phyloP scores from a whole-genome alignment of 1,139 yeast genomes.

The Lodderomyces theae region DNA sequence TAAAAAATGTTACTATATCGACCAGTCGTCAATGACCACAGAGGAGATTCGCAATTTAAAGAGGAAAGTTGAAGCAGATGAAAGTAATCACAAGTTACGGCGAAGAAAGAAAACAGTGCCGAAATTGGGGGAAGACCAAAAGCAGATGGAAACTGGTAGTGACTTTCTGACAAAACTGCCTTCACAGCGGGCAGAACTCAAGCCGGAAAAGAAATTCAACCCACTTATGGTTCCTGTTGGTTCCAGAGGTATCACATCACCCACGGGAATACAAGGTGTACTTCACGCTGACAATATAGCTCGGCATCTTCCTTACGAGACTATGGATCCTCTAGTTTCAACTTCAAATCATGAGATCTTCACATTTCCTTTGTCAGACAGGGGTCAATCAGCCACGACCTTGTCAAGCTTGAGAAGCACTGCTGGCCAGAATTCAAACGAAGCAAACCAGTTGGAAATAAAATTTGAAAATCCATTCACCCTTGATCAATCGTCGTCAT shows the following conservation, averaged over 20 bases:
- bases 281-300: background rate
- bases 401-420: background rate
- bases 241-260: background rate
- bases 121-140: background rate
- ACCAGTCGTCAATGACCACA: constrained; percentile 27
- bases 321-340: background rate
- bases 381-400: background rate
- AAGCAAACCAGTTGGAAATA: background rate
- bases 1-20: constrained; percentile 49
- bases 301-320: no score
- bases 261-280: background rate
- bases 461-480: background rate
- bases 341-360: background rate
- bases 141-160: background rate
- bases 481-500: constrained; percentile 1
- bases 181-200: background rate
- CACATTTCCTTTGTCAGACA: background rate
- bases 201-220: background rate
- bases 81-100: constrained; percentile 33
- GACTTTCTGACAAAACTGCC: background rate
- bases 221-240: no score
- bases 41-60: constrained; percentile 23
- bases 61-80: constrained; percentile 29
- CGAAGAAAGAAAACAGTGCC: constrained; percentile 23
- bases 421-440: background rate